These are phyloP conservation scores for Penicillium verrucosum DNA, from an alignment of 2,329 filamentous ascomycete genomes.

Conservation along the genomic window DNA sequence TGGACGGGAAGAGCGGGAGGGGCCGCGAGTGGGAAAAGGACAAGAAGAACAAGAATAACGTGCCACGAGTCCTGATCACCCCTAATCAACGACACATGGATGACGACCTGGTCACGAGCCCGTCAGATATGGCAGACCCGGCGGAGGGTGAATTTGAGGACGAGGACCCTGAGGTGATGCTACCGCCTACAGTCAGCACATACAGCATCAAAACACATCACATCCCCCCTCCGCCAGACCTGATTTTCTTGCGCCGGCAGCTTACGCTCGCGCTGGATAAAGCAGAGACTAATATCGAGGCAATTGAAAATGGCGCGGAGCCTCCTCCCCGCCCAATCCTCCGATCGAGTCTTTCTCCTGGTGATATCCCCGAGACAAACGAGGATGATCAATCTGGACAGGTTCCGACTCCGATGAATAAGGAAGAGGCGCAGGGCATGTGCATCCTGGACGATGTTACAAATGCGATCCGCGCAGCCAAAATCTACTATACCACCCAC, in stretches of 20 bases:
- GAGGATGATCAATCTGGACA: slow-evolving; percentile 39
- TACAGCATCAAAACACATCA: slow-evolving; percentile 83
- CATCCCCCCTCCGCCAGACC: slow-evolving; percentile 78
- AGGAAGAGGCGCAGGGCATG: slow-evolving; percentile 85
- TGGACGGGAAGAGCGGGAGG: slow-evolving; percentile 90
- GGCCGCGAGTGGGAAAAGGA: slow-evolving; percentile 65
- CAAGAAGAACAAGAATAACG: slow-evolving; percentile 41
- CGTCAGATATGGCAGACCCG: slow-evolving; percentile 43
- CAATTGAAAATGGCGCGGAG: slow-evolving; percentile 30
- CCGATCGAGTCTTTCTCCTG: slow-evolving; percentile 32
- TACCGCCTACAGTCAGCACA: slow-evolving; percentile 95
- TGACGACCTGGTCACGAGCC: slow-evolving; percentile 52
- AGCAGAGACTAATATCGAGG: slow-evolving; percentile 64
- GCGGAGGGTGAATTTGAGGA: slow-evolving; percentile 48
- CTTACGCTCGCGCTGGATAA: slow-evolving; percentile 66
- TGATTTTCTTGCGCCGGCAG: slow-evolving; percentile 70
- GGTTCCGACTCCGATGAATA: slow-evolving; percentile 54
- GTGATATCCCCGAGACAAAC: slow-evolving; percentile 34
- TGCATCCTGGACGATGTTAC: slow-evolving; percentile 91
- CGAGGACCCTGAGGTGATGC: slow-evolving; percentile 69
- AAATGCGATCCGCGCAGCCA: slow-evolving; percentile 89
- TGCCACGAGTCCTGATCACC: slow-evolving; percentile 41
- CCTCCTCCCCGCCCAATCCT: slow-evolving; percentile 30
- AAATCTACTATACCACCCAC: slow-evolving; percentile 93
- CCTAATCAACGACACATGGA: slow-evolving; percentile 39